These are phyloP conservation scores for Phycomyces nitens DNA, from an alignment of 192 early-diverging fungal species.

Conservation along the genomic window DNA sequence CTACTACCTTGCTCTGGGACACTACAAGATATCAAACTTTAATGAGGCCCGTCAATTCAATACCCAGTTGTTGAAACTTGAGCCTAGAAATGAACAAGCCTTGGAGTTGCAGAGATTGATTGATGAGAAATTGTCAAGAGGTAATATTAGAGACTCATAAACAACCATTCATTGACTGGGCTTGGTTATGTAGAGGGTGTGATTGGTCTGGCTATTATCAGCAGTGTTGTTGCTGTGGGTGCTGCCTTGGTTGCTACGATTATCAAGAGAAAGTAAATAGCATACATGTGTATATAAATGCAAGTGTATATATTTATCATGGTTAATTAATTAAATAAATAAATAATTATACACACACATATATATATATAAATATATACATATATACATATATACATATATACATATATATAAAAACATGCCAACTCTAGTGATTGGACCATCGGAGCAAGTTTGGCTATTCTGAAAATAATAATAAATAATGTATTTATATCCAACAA, in stretches of 20 bases:
- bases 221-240: constrained; percentile 66
- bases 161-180: not conserved
- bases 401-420: too few relatives aligned
- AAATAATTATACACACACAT: too few relatives aligned
- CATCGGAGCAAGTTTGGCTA: not conserved
- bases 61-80: constrained; percentile 75
- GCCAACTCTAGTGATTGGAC: not conserved
- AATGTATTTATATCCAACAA: not conserved
- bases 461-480: not conserved
- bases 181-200: constrained; percentile 64
- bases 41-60: constrained; percentile 76
- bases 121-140: constrained; percentile 73
- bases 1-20: constrained; percentile 89
- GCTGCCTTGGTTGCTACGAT: constrained; percentile 57
- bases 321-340: too few relatives aligned
- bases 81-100: constrained; percentile 84
- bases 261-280: constrained; percentile 17
- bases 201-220: constrained; percentile 86
- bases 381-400: too few relatives aligned
- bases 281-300: too few relatives aligned
- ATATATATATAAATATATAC: too few relatives aligned
- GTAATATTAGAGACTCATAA: constrained; percentile 1
- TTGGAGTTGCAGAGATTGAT: constrained; percentile 67
- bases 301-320: too few relatives aligned
- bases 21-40: constrained; percentile 90